phyloP scores from a whole-genome alignment of 2,329 filamentous ascomycete genomes.

The Ceratocystis lukuohia region DNA sequence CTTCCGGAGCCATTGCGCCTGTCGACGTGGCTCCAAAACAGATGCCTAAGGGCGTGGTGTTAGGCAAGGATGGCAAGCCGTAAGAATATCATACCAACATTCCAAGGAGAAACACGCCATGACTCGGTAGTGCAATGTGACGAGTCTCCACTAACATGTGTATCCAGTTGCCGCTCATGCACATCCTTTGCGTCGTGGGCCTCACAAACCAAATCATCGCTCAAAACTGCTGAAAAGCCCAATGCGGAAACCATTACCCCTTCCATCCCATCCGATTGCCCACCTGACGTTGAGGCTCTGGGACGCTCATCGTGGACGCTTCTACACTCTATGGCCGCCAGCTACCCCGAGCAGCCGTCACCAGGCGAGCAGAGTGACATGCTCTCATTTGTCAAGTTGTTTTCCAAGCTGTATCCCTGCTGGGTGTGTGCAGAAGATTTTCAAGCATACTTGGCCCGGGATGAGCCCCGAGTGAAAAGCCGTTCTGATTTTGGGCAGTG shows the following conservation, averaged over 20 bases:
- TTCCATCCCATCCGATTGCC: constrained; percentile 51
- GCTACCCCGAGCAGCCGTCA: constrained; percentile 62
- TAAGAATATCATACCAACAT: constrained; percentile 32
- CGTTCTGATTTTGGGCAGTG: constrained; percentile 50
- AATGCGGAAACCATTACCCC: constrained; percentile 26
- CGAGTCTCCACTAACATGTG: background rate
- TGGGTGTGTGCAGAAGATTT: constrained; percentile 94
- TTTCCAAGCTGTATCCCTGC: constrained; percentile 84
- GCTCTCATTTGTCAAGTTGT: constrained; percentile 61
- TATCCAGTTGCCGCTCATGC: constrained; percentile 54
- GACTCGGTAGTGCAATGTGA: background rate
- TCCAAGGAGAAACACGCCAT: background rate
- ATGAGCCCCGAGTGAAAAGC: constrained; percentile 34
- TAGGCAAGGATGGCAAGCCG: constrained; percentile 77
- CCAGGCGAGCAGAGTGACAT: constrained; percentile 61
- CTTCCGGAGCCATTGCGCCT: constrained; percentile 2
- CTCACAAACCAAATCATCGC: constrained; percentile 37
- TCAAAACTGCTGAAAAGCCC: constrained; percentile 24
- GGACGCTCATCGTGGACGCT: constrained; percentile 88
- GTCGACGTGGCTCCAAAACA: constrained; percentile 34
- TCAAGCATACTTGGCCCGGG: constrained; percentile 59
- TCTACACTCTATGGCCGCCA: constrained; percentile 78
- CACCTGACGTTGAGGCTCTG: constrained; percentile 75
- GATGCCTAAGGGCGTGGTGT: constrained; percentile 56
- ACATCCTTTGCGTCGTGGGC: constrained; percentile 53